These are phyloP conservation scores for Russula griseocarnosa DNA, from an alignment of 768 basidiomycete genomes.

Conservation along the genomic window DNA sequence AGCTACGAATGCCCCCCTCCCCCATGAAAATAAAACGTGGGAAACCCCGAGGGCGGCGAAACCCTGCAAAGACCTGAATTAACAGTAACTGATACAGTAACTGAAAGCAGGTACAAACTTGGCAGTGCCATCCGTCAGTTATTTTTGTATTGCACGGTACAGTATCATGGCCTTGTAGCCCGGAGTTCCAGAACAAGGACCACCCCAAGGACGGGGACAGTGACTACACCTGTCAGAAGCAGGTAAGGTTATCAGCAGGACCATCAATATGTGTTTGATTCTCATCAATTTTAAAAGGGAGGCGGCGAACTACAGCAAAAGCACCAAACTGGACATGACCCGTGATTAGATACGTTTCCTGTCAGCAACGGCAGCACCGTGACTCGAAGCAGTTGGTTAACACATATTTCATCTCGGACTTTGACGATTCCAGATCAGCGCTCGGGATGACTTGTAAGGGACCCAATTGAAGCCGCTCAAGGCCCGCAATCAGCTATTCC, in stretches of 20 bases:
- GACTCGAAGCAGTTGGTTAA: background rate
- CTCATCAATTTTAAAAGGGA: slow-evolving; percentile 1
- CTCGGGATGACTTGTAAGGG: background rate
- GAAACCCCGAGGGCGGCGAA: slow-evolving; percentile 17
- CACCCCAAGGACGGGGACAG: background rate
- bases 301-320: background rate
- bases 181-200: background rate
- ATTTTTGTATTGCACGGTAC: background rate
- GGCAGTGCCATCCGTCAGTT: background rate
- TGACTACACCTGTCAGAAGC: slow-evolving; percentile 11
- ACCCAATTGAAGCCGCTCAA: background rate
- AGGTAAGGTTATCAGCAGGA: background rate
- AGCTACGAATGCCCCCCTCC: no score
- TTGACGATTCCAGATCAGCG: slow-evolving; percentile 8
- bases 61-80: background rate
- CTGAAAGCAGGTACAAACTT: background rate
- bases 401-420: background rate
- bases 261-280: background rate
- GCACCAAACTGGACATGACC: background rate
- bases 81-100: background rate
- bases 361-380: background rate
- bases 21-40: slow-evolving; percentile 14
- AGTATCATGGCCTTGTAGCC: background rate
- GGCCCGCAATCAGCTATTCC: background rate
- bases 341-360: background rate